These are phyloP conservation scores for Lactarius trivialis DNA, from an alignment of 768 basidiomycete species.

Conservation along the genomic window DNA sequence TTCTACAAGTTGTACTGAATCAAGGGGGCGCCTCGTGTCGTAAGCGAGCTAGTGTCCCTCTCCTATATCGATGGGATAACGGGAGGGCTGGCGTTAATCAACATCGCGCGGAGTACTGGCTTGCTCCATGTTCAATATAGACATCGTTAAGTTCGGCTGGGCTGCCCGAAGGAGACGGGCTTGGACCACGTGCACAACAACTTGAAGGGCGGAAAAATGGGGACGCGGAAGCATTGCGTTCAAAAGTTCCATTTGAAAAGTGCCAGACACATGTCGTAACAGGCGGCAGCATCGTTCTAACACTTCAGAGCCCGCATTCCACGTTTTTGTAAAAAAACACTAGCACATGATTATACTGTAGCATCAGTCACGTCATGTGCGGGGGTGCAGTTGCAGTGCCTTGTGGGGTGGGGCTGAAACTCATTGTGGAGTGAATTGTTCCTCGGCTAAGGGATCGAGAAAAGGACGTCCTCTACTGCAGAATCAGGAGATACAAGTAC, in stretches of 20 bases:
- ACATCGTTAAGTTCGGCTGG: background rate
- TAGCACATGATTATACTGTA: background rate
- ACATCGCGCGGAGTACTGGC: background rate
- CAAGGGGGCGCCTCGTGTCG: background rate
- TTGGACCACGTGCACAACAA: constrained; percentile 1
- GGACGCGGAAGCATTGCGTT: background rate
- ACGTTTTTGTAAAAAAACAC: background rate
- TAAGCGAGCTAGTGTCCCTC: background rate
- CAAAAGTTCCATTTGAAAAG: background rate
- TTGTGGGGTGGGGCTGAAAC: background rate
- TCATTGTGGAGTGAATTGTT: background rate
- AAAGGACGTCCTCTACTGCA: background rate
- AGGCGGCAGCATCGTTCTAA: background rate
- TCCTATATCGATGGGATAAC: constrained; percentile 5
- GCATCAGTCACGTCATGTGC: background rate
- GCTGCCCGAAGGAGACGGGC: background rate
- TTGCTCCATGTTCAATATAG: background rate
- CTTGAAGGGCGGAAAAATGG: background rate
- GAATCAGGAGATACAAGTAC: background rate
- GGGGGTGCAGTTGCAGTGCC: background rate
- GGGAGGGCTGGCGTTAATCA: background rate
- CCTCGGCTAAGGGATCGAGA: too few species aligned
- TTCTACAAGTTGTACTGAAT: background rate
- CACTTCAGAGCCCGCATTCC: background rate
- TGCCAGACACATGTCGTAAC: background rate